phyloP scores from a whole-genome alignment of 352 stramenopile species.

The Globisporangium spinosum region DNA sequence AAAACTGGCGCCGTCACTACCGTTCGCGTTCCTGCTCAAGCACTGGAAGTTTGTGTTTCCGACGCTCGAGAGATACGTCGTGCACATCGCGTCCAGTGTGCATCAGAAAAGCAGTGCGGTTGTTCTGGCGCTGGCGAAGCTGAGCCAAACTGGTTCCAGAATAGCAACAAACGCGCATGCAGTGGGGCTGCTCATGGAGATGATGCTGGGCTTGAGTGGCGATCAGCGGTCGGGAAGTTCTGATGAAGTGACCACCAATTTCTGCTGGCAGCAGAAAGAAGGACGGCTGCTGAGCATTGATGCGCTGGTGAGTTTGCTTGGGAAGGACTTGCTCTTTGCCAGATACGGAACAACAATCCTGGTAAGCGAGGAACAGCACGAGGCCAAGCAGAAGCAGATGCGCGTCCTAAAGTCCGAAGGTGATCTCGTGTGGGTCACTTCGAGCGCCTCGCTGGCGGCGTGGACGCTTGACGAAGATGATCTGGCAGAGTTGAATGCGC shows the following conservation, averaged over 20 bases:
- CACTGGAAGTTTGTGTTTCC: constrained; percentile 73
- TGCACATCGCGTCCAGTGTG: constrained; percentile 69
- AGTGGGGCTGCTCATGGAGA: constrained; percentile 41
- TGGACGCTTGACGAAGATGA: constrained; percentile 37
- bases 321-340: constrained; percentile 25
- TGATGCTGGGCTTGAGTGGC: constrained; percentile 40
- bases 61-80: constrained; percentile 66
- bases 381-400: background rate
- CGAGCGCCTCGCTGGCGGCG: constrained; percentile 17
- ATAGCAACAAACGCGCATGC: background rate
- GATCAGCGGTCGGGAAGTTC: constrained; percentile 5
- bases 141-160: constrained; percentile 16
- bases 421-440: constrained; percentile 1
- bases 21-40: constrained; percentile 49
- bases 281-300: constrained; percentile 70
- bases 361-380: background rate
- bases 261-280: constrained; percentile 70
- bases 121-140: constrained; percentile 38
- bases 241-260: constrained; percentile 14
- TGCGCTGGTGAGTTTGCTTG: constrained; percentile 39
- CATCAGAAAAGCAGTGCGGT: constrained; percentile 52
- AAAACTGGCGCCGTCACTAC: constrained; percentile 37
- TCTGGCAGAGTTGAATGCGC: background rate
- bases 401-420: background rate
- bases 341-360: constrained; percentile 1